Evolutionary conservation across 805 yeast species (phyloP).

Genomic region (Tetrapisispora fleetii): DNA sequence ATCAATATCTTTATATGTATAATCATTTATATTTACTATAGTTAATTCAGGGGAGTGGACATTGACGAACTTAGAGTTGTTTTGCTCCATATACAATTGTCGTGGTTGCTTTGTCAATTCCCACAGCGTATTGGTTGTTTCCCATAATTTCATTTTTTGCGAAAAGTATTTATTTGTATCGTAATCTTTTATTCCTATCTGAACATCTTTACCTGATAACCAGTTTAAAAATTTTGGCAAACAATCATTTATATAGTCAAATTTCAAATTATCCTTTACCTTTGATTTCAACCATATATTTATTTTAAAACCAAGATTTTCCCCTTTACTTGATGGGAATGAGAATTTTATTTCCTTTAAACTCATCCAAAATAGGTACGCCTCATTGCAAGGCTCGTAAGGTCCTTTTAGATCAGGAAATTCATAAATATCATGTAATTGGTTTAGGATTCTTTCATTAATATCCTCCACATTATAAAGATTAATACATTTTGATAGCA

Average conservation of each 20-base stretch:
- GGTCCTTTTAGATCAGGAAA: conserved; percentile 58
- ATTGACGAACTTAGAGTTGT: no score
- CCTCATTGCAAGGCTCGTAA: conserved; percentile 33
- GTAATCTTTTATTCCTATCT: neutral
- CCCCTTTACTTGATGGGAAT: conserved; percentile 25
- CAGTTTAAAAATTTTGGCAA: conserved; percentile 35
- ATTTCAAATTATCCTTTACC: conserved; percentile 9
- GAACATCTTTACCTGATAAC: conserved; percentile 27
- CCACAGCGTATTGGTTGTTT: neutral
- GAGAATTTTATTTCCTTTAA: conserved; percentile 31
- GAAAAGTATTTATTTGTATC: neutral
- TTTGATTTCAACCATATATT: conserved; percentile 36
- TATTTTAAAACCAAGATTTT: conserved; percentile 28
- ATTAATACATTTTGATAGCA: conserved; percentile 14
- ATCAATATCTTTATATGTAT: neutral
- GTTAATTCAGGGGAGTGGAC: no score
- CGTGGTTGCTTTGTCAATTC: neutral
- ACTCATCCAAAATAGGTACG: conserved; percentile 46
- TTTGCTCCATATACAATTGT: neutral
- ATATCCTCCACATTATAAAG: conserved; percentile 11
- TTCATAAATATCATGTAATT: conserved; percentile 42
- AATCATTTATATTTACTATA: no score
- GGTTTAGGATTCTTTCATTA: conserved; percentile 37
- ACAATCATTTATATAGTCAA: conserved; percentile 7
- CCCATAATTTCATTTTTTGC: neutral